Evolutionary conservation across 306 rosid genomes (phyloP).

Genomic region (Lotus japonicus): DNA sequence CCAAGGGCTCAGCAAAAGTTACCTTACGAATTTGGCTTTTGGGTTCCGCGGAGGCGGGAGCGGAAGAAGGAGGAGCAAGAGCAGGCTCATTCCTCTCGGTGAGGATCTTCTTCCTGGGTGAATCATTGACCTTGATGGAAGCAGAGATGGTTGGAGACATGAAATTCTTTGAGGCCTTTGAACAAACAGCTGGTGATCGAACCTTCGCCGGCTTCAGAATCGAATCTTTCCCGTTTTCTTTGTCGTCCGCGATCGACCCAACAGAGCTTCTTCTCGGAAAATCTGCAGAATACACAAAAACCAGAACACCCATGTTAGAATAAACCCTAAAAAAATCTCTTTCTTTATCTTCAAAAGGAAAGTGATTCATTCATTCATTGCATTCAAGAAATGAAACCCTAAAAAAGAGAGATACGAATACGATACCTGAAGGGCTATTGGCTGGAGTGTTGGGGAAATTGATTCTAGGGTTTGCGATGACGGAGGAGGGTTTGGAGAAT

Average conservation of each 20-base stretch:
- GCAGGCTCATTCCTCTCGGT: conserved; percentile 57
- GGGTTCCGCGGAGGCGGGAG: conserved; percentile 23
- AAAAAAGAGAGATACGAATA: too few relatives aligned
- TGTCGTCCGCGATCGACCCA: conserved; percentile 41
- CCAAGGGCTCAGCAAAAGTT: conserved; percentile 35
- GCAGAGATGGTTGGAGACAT: conserved; percentile 94
- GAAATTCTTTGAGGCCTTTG: conserved; percentile 60
- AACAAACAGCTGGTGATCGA: conserved; percentile 50
- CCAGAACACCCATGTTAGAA: background rate
- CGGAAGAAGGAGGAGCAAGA: too few relatives aligned
- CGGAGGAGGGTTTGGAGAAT: conserved; percentile 57
- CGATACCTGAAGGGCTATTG: conserved; percentile 71
- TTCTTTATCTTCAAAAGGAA: background rate
- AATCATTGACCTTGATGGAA: conserved; percentile 48
- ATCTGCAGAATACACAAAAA: conserved; percentile 32
- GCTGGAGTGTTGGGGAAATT: conserved; percentile 53
- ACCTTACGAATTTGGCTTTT: conserved; percentile 44
- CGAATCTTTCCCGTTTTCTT: conserved; percentile 69
- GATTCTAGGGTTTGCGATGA: conserved; percentile 34
- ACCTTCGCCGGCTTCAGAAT: conserved; percentile 31
- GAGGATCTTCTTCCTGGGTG: conserved; percentile 72
- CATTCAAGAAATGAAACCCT: background rate
- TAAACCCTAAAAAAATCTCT: too few relatives aligned
- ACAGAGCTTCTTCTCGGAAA: conserved; percentile 38
- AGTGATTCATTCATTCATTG: background rate